These are phyloP conservation scores for Bipolaris sorokiniana DNA, from an alignment of 2,329 filamentous ascomycete genomes.

Conservation along the genomic window DNA sequence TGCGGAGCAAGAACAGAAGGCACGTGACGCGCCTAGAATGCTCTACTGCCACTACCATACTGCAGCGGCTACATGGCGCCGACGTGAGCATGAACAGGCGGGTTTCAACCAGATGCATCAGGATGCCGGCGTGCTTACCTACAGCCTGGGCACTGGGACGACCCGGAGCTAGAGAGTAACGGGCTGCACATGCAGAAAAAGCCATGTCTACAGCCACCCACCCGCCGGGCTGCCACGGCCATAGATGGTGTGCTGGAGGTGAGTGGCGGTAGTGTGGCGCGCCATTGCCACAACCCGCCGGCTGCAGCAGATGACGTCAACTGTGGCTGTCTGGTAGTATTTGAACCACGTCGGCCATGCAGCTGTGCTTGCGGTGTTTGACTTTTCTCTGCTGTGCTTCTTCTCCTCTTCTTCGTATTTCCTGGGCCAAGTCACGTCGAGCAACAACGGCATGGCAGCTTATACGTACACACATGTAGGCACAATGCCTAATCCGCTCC, in stretches of 20 bases:
- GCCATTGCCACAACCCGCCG: neutral
- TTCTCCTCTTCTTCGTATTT: neutral
- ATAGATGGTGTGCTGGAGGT: too few relatives aligned
- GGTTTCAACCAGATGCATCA: neutral
- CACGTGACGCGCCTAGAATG: neutral
- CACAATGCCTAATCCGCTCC: neutral
- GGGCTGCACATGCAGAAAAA: too few relatives aligned
- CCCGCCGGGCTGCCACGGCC: neutral
- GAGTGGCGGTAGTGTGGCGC: neutral
- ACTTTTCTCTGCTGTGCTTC: neutral
- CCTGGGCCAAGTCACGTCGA: neutral
- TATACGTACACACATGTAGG: too few relatives aligned
- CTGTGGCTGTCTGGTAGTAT: constrained; percentile 3
- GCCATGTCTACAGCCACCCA: neutral
- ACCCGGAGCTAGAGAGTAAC: neutral
- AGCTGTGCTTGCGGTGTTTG: neutral
- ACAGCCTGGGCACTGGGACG: neutral
- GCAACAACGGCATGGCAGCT: neutral
- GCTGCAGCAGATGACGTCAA: constrained; percentile 2
- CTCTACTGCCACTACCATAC: too few relatives aligned
- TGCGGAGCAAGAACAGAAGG: neutral
- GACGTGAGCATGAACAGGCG: neutral
- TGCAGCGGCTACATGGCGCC: too few relatives aligned
- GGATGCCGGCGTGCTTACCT: neutral
- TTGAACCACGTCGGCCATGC: constrained; percentile 2